These are phyloP conservation scores for Aleurites moluccanus DNA, from an alignment of 441 rosid species.

Conservation along the genomic window DNA sequence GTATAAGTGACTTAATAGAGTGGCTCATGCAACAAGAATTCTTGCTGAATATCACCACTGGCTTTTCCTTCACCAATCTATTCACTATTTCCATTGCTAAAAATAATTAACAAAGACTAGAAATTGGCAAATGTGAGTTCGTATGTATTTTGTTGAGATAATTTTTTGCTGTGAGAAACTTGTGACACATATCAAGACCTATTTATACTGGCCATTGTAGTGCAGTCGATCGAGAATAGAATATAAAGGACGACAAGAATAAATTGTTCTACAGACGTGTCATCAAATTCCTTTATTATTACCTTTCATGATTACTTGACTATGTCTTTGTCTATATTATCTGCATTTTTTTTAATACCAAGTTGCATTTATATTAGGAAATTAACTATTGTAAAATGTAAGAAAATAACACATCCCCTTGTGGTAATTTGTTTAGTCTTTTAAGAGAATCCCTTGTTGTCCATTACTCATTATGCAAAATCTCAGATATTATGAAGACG, in stretches of 20 bases:
- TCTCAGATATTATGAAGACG: too few relatives aligned
- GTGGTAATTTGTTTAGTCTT: too few relatives aligned
- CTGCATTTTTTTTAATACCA: not conserved
- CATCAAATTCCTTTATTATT: slow-evolving; percentile 18
- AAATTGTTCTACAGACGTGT: not conserved
- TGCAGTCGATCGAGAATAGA: not conserved
- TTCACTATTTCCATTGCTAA: slow-evolving; percentile 33
- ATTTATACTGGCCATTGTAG: slow-evolving; percentile 28
- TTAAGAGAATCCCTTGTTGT: too few relatives aligned
- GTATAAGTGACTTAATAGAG: slow-evolving; percentile 52
- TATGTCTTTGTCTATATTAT: not conserved
- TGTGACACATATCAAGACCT: slow-evolving; percentile 7
- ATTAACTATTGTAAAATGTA: not conserved
- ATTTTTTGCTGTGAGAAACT: slow-evolving; percentile 11
- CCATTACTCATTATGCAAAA: too few relatives aligned
- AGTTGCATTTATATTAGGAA: not conserved
- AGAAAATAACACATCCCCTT: not conserved
- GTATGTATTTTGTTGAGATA: not conserved
- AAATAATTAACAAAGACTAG: not conserved
- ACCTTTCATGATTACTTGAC: slow-evolving; percentile 13
- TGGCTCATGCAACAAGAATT: slow-evolving; percentile 73
- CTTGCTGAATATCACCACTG: slow-evolving; percentile 72
- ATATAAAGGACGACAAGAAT: not conserved
- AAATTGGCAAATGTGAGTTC: not conserved
- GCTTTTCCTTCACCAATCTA: slow-evolving; percentile 47